These are phyloP conservation scores for Globisporangium acanthophoron DNA, from an alignment of 352 stramenopile species.

Conservation along the genomic window DNA sequence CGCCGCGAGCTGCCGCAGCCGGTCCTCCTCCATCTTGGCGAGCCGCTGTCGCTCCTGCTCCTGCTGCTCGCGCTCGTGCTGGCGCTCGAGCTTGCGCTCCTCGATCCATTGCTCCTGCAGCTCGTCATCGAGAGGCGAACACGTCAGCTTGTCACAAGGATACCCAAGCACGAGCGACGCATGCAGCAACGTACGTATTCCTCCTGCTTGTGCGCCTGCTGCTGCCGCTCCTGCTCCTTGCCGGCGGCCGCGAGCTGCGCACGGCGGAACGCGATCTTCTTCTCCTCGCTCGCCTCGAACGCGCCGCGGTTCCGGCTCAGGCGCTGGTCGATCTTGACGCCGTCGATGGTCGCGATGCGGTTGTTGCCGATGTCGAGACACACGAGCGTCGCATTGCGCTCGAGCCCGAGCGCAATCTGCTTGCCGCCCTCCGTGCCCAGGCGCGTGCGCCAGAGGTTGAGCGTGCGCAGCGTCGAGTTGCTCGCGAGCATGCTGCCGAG, in stretches of 20 bases:
- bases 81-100: conserved; percentile 56
- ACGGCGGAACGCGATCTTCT: conserved; percentile 37
- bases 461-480: conserved; percentile 56
- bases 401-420: conserved; percentile 48
- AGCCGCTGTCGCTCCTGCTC: conserved; percentile 50
- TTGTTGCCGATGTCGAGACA: conserved; percentile 84
- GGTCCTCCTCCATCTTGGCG: conserved; percentile 58
- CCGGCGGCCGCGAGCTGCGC: conserved; percentile 46
- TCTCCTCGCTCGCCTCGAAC: conserved; percentile 35
- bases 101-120: conserved; percentile 70
- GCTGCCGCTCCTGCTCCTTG: conserved; percentile 42
- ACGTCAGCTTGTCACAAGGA: background rate
- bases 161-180: background rate
- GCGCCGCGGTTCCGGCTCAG: conserved; percentile 45
- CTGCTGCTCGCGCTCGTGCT: conserved; percentile 34
- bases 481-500: conserved; percentile 47
- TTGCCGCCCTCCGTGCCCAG: conserved; percentile 64
- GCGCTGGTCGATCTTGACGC: conserved; percentile 34
- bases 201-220: conserved; percentile 36
- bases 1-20: conserved; percentile 52
- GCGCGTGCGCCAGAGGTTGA: conserved; percentile 74
- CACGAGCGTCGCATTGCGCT: conserved; percentile 48
- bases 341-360: conserved; percentile 51
- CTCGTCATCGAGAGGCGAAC: background rate
- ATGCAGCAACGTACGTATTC: conserved; percentile 37